phyloP scores from a whole-genome alignment of 768 basidiomycete genomes.

The Terana coerulea region DNA sequence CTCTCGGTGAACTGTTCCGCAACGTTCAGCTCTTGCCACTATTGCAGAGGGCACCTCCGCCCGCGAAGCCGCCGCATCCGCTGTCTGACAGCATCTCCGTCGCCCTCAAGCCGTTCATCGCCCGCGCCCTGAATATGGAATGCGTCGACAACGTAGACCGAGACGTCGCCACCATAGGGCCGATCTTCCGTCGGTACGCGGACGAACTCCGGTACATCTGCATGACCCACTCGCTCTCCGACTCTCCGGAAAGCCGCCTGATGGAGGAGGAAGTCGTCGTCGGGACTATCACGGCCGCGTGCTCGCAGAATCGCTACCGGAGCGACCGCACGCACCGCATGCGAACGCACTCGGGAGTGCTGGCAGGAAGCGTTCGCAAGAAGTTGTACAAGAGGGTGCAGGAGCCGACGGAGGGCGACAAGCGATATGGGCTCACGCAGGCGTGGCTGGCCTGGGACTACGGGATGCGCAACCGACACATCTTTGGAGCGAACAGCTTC shows the following conservation, averaged over 20 bases:
- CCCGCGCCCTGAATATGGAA: slow-evolving; percentile 14
- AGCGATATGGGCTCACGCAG: slow-evolving; percentile 34
- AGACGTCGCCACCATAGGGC: slow-evolving; percentile 27
- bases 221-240: slow-evolving; percentile 61
- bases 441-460: slow-evolving; percentile 69
- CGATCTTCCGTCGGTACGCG: slow-evolving; percentile 48
- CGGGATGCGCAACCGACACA: slow-evolving; percentile 35
- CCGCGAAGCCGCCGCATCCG: slow-evolving; percentile 1
- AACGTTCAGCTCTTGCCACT: slow-evolving; percentile 34
- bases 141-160: slow-evolving; percentile 18
- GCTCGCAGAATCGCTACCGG: slow-evolving; percentile 58
- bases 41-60: slow-evolving; percentile 3
- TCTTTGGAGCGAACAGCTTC: slow-evolving; percentile 50
- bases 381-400: slow-evolving; percentile 25
- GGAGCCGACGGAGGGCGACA: slow-evolving; percentile 14
- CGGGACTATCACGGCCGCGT: slow-evolving; percentile 72
- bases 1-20: slow-evolving; percentile 71
- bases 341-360: slow-evolving; percentile 48
- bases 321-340: slow-evolving; percentile 58
- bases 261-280: slow-evolving; percentile 72
- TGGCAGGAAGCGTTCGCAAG: slow-evolving; percentile 48
- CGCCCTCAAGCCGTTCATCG: slow-evolving; percentile 20
- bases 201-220: slow-evolving; percentile 72
- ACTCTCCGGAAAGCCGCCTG: slow-evolving; percentile 49
- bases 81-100: slow-evolving; percentile 23